Evolutionary conservation across 2,329 filamentous ascomycete genomes (phyloP), one percentile per base, ranked within the genome.

Genomic region (Fusarium sp.): DNA sequence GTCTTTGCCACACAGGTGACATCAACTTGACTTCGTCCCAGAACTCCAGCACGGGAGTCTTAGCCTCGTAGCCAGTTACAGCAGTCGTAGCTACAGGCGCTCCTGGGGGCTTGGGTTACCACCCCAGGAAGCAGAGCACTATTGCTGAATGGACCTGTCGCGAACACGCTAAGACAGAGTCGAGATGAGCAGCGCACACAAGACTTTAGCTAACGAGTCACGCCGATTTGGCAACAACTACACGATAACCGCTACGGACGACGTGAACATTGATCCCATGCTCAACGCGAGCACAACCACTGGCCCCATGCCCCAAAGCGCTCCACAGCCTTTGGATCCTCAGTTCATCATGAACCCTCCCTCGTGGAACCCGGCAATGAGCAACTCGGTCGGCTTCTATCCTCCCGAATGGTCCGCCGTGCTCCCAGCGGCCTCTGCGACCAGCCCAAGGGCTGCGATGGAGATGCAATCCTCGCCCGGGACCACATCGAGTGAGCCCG

Each of bases 181-280:
- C 52, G 62, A 50, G 36, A 74, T 74, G 72, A 50, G 68, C 31
- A 36, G 12, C 27, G 12, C 46, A 23, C 43, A 23, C 12, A 31
- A 60, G 8, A 18, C 28, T 4, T 61, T 43, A 43, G 5, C 43
- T 43, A 23, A 54, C 41, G 23, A 40, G 13, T 15, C 60, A 16
- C 1, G 10, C 15, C 30, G 27, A n/a, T 56, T 56, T 6, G 52
- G 30, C 16, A 30, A 15, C 41, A 48, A 53, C 30, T 62, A 28
- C 39, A 27, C 23, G n/a, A 13, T 52, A 27, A 23, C 28, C 12
- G 47, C 31, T 18, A 23, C 27, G 7, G 18, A 60, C 5, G 58
- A 75, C 36, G 30, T 44, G 34, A 54, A 57, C 36, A 72, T 73
- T 6, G 68, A 75, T 7, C 72, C 72, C 3, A 46, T 73, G 41